Base-by-base conservation (phyloP, 306 rosid genomes). In the Ceratonia siliqua region DNA sequence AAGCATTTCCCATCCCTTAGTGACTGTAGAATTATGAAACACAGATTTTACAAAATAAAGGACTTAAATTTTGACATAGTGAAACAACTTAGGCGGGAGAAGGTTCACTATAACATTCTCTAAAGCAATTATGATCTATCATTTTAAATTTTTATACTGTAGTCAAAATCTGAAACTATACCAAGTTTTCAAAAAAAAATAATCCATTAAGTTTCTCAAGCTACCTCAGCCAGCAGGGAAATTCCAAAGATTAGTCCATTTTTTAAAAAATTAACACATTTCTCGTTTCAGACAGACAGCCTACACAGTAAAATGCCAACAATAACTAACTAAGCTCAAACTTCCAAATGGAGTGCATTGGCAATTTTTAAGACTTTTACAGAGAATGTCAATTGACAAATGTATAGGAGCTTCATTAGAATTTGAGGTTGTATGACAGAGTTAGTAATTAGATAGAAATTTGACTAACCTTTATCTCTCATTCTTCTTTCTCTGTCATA, bases 401-500 rank as follows among this genome's bases (percentile, higher is more conserved):
- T 39, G 36, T 11, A 50, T 30, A 18, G 48, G 9, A 56, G 38
- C 72, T 42, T 49, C 35, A 41, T 56, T 48, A 62, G 46, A 73
- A 43, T 32, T 57, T 22, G 42, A 74, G 39, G 39, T 13, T 18
- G 70, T 36, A 58, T 24, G 27, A 64, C 32, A 13, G 48, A 6
- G 13, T 72, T 0, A 20, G 0, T 33, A 32, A 20, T 74, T 0
- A 50, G 18, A 52, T 45, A 73, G 21, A 83, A 53, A 46, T 69
- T 70, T 33, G 46, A 80, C 92, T 75, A 76, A 94, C 96, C 98
- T 89, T 87, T 94, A 48, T 94, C 97, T 65, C 76, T 85, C 97
- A 89, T 89, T 86, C 97, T 89, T 85, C 68, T 88, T 83, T 94
- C 96, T 72, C 98, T 83, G 80, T 91, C 98, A 65, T 86, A 91